Evolutionary conservation across 805 yeast genomes (phyloP).

Genomic region (Groenewaldozyma tartarivorans): DNA sequence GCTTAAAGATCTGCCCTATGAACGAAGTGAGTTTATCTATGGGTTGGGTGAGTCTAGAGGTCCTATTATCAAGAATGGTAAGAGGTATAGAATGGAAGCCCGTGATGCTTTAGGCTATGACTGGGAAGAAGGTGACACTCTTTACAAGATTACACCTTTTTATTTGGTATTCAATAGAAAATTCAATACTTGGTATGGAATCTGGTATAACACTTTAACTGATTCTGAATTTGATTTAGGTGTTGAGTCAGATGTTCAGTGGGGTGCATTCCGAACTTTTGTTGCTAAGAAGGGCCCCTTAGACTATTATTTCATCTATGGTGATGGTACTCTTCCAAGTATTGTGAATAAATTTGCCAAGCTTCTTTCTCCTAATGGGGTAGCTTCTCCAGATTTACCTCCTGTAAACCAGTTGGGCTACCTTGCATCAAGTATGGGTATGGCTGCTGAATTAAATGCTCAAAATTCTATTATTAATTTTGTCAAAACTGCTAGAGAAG

Average conservation of each 20-base stretch:
- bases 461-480: slow-evolving; percentile 5
- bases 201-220: slow-evolving; percentile 8
- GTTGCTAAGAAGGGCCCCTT: slow-evolving; percentile 7
- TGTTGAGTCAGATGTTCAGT: slow-evolving; percentile 6
- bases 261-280: slow-evolving; percentile 8
- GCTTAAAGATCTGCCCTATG: slow-evolving; percentile 1
- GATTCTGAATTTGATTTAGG: slow-evolving; percentile 10
- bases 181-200: slow-evolving; percentile 6
- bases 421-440: slow-evolving; percentile 8
- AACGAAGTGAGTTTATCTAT: slow-evolving; percentile 8
- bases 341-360: slow-evolving; percentile 2
- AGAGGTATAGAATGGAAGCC: slow-evolving; percentile 7
- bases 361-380: slow-evolving; percentile 4
- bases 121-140: slow-evolving; percentile 12
- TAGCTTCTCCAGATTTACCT: slow-evolving; percentile 5
- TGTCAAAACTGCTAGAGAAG: slow-evolving; percentile 2
- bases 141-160: slow-evolving; percentile 8
- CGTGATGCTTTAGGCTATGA: slow-evolving; percentile 8
- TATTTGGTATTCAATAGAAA: slow-evolving; percentile 8
- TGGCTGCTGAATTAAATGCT: slow-evolving; percentile 8
- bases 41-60: slow-evolving; percentile 10
- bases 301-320: slow-evolving; percentile 8
- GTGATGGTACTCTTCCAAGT: slow-evolving; percentile 9
- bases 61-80: slow-evolving; percentile 7
- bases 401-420: slow-evolving; percentile 10